Percentiles rank a stretch among this genome's conserved stretches.
phyloP scores from a whole-genome alignment of 163 green algal species.

The Scenedesmus sp. region DNA sequence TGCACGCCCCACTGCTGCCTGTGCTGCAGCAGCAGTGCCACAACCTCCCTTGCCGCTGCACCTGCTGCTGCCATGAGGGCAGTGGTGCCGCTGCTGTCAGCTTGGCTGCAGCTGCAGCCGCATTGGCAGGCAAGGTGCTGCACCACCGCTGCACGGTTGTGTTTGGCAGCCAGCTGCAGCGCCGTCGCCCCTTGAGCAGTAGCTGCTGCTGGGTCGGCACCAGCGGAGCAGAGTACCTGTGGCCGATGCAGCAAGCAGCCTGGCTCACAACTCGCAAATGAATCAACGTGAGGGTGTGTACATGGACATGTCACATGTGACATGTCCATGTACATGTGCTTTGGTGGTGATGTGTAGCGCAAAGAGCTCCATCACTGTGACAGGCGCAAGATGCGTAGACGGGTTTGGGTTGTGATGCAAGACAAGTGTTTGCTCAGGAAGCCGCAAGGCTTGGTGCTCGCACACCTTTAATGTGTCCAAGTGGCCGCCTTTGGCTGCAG shows the following conservation, averaged over 20 bases:
- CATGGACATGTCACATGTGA: too few relatives aligned
- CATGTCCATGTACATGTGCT: too few relatives aligned
- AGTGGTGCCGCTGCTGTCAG: not conserved
- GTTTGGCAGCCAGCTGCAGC: not conserved
- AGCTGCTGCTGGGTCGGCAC: not conserved
- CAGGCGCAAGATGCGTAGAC: too few relatives aligned
- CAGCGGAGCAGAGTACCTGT: not conserved
- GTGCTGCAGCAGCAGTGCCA: slow-evolving; percentile 29
- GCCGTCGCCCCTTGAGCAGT: not conserved
- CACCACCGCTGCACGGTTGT: slow-evolving; percentile 37
- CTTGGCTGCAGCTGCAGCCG: slow-evolving; percentile 21
- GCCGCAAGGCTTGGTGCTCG: not conserved
- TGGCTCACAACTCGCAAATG: not conserved
- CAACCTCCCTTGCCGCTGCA: not conserved
- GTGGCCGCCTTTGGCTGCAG: slow-evolving; percentile 28
- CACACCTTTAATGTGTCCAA: slow-evolving; percentile 29
- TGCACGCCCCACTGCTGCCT: slow-evolving; percentile 22
- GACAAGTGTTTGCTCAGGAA: too few relatives aligned
- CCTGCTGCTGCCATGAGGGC: slow-evolving; percentile 5
- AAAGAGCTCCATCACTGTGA: too few relatives aligned
- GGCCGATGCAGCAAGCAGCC: not conserved
- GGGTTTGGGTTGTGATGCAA: not conserved
- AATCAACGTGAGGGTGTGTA: too few relatives aligned
- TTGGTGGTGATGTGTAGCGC: too few relatives aligned
- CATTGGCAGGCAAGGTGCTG: not conserved